Percentiles rank a stretch among this genome's conserved stretches.
phyloP scores from a whole-genome alignment of 2,329 filamentous ascomycete genomes.

The Aspergillus ochraceoroseus region DNA sequence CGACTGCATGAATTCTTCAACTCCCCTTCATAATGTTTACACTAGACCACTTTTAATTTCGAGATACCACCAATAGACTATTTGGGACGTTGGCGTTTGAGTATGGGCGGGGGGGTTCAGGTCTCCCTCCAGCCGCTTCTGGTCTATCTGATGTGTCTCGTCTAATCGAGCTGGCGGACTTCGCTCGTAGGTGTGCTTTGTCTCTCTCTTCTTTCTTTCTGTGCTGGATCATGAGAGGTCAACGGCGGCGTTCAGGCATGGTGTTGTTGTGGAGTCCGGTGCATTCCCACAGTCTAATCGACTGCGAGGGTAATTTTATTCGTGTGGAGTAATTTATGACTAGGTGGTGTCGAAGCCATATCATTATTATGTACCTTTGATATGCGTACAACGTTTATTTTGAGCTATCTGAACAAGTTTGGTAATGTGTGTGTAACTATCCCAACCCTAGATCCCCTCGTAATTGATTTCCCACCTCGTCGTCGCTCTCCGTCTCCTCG shows the following conservation, averaged over 20 bases:
- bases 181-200: too few relatives aligned
- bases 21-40: too few relatives aligned
- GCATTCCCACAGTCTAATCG: constrained; percentile 4
- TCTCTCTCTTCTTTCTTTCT: neutral
- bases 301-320: neutral
- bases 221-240: too few relatives aligned
- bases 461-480: constrained; percentile 31
- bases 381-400: constrained; percentile 14
- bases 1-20: constrained; percentile 18
- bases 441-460: constrained; percentile 31
- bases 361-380: too few relatives aligned
- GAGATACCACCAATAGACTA: constrained; percentile 39
- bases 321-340: too few relatives aligned
- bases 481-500: constrained; percentile 33
- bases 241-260: neutral
- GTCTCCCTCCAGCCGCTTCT: constrained; percentile 1
- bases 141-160: constrained; percentile 2
- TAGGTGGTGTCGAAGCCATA: too few relatives aligned
- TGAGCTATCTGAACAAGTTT: neutral
- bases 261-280: neutral
- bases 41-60: constrained; percentile 13
- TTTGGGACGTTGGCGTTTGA: constrained; percentile 18
- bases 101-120: constrained; percentile 3
- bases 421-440: neutral
- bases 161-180: too few relatives aligned